Evolutionary conservation across 306 rosid species (phyloP), one percentile per base, ranked within the genome.

Genomic region (Vigna mungo): DNA sequence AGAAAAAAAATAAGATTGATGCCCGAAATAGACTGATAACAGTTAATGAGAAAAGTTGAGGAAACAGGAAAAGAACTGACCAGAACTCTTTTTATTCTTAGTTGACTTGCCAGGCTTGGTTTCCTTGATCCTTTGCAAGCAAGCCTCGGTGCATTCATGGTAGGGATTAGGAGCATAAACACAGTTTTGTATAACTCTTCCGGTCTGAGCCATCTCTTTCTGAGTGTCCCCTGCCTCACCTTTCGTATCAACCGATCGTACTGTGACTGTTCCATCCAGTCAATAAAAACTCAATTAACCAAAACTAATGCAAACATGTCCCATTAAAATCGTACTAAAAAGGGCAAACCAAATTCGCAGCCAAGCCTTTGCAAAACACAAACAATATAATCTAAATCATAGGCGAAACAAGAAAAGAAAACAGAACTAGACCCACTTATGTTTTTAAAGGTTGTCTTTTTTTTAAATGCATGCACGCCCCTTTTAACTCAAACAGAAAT

Each of bases 111-210:
- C 67, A 32, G 67, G 67, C 13, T 89, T 83, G 78, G 89, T 82
- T 70, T 96, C 98, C 54, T 87, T 87, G 67, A 87, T 84, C 87
- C 82, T 92, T 15, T 32, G 88, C 76, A 80, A 4, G 85, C 99
- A 96, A 69, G 65, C 21, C 1, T 91, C 92, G 9, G 97, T 75
- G 81, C 99, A 96, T 83, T 96, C 94, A 83, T 96, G 99, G 64
- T 83, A 96, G 12, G 99, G 99, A 84, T 96, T 96, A 4, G 88
- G 48, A 39, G 81, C 91, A 85, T 96, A 81, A 0, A 71, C 53
- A 83, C 99, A 96, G 68, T 87, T 84, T 65, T 89, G 80, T 63
- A 78, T 81, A 44, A 89, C 85, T 86, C 68, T 87, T 87, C 78
- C 81, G 27, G 74, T 62, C 64, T 82, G 85, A 67, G 96, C 86